Base-by-base conservation (phyloP, 352 stramenopile genomes). In the Salisapilia sapeloensis region DNA sequence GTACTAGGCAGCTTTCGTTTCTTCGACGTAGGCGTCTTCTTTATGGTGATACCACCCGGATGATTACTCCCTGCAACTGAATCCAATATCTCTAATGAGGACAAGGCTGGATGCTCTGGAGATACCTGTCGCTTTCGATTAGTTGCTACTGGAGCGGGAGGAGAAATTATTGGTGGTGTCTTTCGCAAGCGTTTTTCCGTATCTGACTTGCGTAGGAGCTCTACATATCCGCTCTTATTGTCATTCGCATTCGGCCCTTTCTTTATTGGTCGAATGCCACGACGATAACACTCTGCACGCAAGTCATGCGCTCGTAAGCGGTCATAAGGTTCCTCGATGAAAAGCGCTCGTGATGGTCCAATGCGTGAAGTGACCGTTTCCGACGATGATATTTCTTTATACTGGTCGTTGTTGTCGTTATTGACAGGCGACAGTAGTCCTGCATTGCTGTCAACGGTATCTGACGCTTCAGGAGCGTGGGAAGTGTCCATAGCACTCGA, bases 181-280 rank as follows among this genome's bases (percentile, higher is more conserved):
- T 28, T 16, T 37, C 33, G 26, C 25, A 21, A 31, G 30, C 11
- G 26, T 24, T 10, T 50, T 54, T 22, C 53, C 54, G 44, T 82
- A 13, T 28, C 65, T 33, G 59, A 58, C 53, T 69, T 62, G 32
- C 69, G 62, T 29, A 85, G 42, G 27, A 85, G 43, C 15, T 70
- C 20, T 31, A 85, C 71, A 48, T 85, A 85, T 11, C 69, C 69
- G 49, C 53, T 61, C 58, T 85, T 85, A 48, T 85, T 85, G 57
- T 85, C 69, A 44, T 85, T 85, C n/a, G 69, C 65, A 29, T 79
- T 59, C 3, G 69, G 69, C 1, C 69, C 69, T 58, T 82, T 85
- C 52, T 84, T 85, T 34, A 80, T 75, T 17, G 69, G 69, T 0
- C 69, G 69, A 34, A 85, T 56, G 17, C 69, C 60, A 17, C 69